Percentiles rank a stretch among this genome's conserved stretches.
Evolutionary conservation across 2,329 filamentous ascomycete species (phyloP).

Genomic region (Trichophyton rubrum): DNA sequence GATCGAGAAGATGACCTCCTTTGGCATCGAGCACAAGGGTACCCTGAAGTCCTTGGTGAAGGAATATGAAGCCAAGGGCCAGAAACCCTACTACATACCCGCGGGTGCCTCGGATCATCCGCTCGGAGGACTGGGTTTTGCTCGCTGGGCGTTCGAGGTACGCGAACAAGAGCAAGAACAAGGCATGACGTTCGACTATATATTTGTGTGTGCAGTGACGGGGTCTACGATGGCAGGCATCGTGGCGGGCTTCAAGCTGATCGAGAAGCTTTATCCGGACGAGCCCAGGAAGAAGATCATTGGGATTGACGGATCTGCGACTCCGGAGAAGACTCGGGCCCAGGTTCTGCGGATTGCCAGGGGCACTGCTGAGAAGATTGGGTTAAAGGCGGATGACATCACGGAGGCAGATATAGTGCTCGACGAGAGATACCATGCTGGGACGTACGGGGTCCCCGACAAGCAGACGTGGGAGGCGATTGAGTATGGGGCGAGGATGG

Average conservation of each 20-base stretch:
- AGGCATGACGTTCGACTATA: slow-evolving; percentile 53
- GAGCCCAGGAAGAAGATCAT: slow-evolving; percentile 43
- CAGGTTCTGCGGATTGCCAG: slow-evolving; percentile 56
- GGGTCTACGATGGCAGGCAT: slow-evolving; percentile 60
- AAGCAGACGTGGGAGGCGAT: slow-evolving; percentile 55
- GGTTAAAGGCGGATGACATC: slow-evolving; percentile 47
- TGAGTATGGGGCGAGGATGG: slow-evolving; percentile 52
- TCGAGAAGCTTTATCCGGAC: slow-evolving; percentile 36
- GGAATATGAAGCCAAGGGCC: slow-evolving; percentile 42
- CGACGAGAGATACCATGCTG: slow-evolving; percentile 54
- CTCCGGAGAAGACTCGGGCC: slow-evolving; percentile 47
- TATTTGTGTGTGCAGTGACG: slow-evolving; percentile 59
- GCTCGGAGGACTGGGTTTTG: slow-evolving; percentile 57
- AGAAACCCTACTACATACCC: slow-evolving; percentile 59
- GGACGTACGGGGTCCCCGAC: slow-evolving; percentile 55
- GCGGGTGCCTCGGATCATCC: slow-evolving; percentile 59
- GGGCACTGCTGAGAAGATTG: slow-evolving; percentile 51
- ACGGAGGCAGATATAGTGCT: slow-evolving; percentile 50
- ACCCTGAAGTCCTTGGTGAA: slow-evolving; percentile 44
- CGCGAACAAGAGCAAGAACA: slow-evolving; percentile 48
- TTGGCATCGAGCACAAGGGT: slow-evolving; percentile 57
- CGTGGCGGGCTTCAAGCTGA: slow-evolving; percentile 58
- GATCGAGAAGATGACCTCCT: slow-evolving; percentile 43
- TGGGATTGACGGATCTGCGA: slow-evolving; percentile 54
- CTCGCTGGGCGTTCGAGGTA: slow-evolving; percentile 59